Evolutionary conservation across 768 basidiomycete genomes (phyloP), one percentile per base, ranked within the genome.

Genomic region (Kwoniella sp.): DNA sequence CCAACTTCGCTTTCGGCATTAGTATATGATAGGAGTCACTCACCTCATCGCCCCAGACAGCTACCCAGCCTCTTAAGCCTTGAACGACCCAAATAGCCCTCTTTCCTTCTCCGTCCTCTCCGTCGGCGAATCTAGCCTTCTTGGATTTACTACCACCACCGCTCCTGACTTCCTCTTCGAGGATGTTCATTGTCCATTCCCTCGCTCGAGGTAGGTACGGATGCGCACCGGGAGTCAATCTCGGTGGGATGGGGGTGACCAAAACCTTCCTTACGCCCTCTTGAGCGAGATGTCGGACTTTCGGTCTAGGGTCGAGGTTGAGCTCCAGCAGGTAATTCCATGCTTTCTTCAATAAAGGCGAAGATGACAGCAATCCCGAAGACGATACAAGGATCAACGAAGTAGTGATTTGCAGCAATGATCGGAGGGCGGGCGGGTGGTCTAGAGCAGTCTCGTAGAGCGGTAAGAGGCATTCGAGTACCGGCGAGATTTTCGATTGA

Each of bases 241-340:
- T 83, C 0, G 95, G 95, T 3, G 87, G 83, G 2, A 91, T 90
- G 9, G 93, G 92, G 25, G 83, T 83, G 17, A 84, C 83, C 36
- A 99, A 83, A 2, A 92, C 84, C 69, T 90, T 89, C 71, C 84
- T 85, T 30, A 99, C 85, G 21, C 90, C 85, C 73, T 97, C 94
- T 50, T 88, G 88, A 24, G 94, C 93, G 75, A 88, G 87, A 80
- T 86, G 93, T 60, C 96, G 87, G 56, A 99, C 92, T 82, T 98
- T 97, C 21, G 96, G 96, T 55, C 96, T 83, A 3, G 88, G 85
- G 81, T 99, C 96, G 48, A 92, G 83, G 69, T 86, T 88, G 51
- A 96, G 82, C 52, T 90, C 88, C 46, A 98, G 82, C 57, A 96
- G 83, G 37, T 90, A 88, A 48, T 89, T 88, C 83, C 93, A 97